phyloP scores from a whole-genome alignment of 495 filamentous ascomycete genomes.

The Stereocaulon alpinum region DNA sequence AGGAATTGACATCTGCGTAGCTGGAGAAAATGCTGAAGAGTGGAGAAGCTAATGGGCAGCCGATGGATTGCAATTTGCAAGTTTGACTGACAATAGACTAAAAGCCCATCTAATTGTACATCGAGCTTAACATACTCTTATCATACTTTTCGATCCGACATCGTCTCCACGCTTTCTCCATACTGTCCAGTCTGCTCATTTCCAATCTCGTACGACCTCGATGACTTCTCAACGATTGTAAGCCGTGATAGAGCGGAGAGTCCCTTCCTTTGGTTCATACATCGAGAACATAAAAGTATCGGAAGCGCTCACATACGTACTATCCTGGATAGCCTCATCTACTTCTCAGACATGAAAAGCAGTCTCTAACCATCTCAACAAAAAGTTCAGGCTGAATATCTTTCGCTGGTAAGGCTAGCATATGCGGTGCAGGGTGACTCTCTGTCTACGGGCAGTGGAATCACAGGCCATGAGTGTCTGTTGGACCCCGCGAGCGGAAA shows the following conservation, averaged over 20 bases:
- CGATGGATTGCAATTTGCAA: conserved; percentile 6
- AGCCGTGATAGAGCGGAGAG: background rate
- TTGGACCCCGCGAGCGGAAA: no score
- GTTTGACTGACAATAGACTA: background rate
- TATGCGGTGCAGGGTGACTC: no score
- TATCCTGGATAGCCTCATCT: no score
- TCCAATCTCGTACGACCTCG: background rate
- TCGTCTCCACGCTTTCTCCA: background rate
- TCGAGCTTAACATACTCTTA: background rate
- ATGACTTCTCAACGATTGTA: background rate
- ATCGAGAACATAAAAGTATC: background rate
- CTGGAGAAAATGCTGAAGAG: conserved; percentile 14
- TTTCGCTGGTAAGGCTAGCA: no score
- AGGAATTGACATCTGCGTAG: background rate
- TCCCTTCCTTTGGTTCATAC: background rate
- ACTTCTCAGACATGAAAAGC: no score
- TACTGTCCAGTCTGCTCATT: background rate
- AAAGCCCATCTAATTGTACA: background rate
- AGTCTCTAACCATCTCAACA: no score
- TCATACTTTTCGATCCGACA: background rate
- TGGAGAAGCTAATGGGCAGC: conserved; percentile 9
- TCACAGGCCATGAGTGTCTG: no score
- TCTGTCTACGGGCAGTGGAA: no score
- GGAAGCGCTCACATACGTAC: background rate
- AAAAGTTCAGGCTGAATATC: no score